phyloP scores from a whole-genome alignment of 2,329 filamentous ascomycete species.

The Penicillium sp. region DNA sequence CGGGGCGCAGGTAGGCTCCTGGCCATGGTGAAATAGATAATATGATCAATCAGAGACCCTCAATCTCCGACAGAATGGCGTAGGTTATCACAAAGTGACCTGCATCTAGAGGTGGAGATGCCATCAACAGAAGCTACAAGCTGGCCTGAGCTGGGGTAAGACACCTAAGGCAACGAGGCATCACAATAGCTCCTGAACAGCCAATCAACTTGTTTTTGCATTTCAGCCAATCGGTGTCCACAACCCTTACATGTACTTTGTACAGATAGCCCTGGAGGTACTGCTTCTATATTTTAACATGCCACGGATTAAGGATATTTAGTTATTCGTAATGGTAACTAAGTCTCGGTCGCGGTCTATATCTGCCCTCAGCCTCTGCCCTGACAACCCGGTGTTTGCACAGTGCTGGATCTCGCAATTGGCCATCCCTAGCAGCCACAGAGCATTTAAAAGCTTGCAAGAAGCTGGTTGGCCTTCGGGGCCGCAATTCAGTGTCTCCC shows the following conservation, averaged over 20 bases:
- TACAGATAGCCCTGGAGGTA: not conserved
- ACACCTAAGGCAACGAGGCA: slow-evolving; percentile 26
- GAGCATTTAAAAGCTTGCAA: not conserved
- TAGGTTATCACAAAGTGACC: slow-evolving; percentile 21
- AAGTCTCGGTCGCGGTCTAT: not conserved
- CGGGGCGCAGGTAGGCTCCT: slow-evolving; percentile 52
- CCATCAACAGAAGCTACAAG: slow-evolving; percentile 29
- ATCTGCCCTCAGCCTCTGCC: not conserved
- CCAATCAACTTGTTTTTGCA: not conserved
- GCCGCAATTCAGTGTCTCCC: not conserved
- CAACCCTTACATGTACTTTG: not conserved
- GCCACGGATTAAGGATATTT: too few relatives aligned
- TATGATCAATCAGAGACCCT: slow-evolving; percentile 34
- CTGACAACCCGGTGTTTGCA: not conserved
- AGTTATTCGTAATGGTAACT: not conserved
- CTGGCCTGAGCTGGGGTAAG: slow-evolving; percentile 36
- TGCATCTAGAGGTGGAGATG: slow-evolving; percentile 28
- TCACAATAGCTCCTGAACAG: not conserved
- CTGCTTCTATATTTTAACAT: not conserved
- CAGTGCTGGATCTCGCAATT: not conserved
- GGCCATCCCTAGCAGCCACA: too few relatives aligned
- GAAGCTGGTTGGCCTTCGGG: too few relatives aligned
- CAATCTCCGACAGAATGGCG: slow-evolving; percentile 28
- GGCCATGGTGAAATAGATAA: slow-evolving; percentile 47
- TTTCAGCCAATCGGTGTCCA: not conserved